Evolutionary conservation across 1,284 basidiomycete genomes (phyloP).

Genomic region (Gomphus bonarii): DNA sequence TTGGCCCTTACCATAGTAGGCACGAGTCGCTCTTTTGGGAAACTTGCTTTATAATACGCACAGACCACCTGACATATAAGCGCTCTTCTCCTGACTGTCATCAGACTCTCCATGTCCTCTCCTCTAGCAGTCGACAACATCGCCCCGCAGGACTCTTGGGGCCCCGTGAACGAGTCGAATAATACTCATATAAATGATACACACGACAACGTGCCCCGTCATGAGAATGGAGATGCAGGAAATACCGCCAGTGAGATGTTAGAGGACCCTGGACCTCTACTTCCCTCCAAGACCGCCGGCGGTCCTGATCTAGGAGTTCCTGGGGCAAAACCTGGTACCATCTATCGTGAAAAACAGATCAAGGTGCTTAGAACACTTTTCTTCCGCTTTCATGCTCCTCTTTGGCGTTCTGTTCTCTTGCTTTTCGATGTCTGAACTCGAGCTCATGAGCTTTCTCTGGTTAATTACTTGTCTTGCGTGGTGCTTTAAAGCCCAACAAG

Average conservation of each 20-base stretch:
- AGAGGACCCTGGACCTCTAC: neutral
- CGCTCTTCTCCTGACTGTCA: neutral
- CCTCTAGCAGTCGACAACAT: neutral
- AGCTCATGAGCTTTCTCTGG: constrained; percentile 24
- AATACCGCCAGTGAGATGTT: neutral
- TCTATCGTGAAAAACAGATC: constrained; percentile 69
- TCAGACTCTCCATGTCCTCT: constrained; percentile 1
- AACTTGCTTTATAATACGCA: neutral
- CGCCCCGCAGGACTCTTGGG: constrained; percentile 3
- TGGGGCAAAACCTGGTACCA: constrained; percentile 34
- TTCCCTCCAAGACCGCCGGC: constrained; percentile 5
- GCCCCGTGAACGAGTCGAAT: neutral
- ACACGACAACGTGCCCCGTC: neutral
- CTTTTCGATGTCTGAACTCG: constrained; percentile 14
- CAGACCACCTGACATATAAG: neutral
- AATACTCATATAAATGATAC: neutral
- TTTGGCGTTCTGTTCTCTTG: constrained; percentile 10
- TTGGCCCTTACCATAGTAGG: neutral
- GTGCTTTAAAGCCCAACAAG: constrained; percentile 73
- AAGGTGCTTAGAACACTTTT: constrained; percentile 66
- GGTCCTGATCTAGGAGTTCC: constrained; percentile 18
- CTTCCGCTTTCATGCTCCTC: constrained; percentile 12
- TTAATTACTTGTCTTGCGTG: constrained; percentile 40
- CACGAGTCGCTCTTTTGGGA: neutral
- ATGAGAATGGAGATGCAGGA: constrained; percentile 6